Base-by-base conservation (phyloP, 257 asterid species). In the Oldenlandia corymbosa region DNA sequence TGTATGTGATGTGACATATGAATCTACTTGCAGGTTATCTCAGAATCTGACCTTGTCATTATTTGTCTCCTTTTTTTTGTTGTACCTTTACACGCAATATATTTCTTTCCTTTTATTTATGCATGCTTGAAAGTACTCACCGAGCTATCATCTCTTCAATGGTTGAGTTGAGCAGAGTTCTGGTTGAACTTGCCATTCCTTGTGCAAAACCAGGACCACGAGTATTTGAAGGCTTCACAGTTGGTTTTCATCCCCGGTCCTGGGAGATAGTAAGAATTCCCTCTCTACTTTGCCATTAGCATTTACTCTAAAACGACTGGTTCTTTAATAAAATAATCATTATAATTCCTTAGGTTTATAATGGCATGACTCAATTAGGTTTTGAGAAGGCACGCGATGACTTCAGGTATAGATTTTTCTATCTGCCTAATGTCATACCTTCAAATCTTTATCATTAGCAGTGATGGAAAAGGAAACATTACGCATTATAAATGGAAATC, bases 351-450 rank as follows among this genome's bases (percentile, higher is more conserved):
- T 75, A 92, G 98, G 98, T 88, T 53, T 83, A 82, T 49, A 87
- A 92, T 83, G 98, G 98, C 72, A 59, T 92, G 93, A 87, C 98
- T 70, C 98, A 86, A 61, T 58, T 82, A 75, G 98, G 98, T 36
- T 92, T 83, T 78, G 97, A 88, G 76, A 84, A 79, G 81, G 88
- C 83, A 71, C 68, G 83, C 60, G 67, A 69, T 55, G 93, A 88
- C 72, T 92, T 83, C 81, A 84, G 98, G 98, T 92, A 81, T 10
- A 0, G 41, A 39, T 67, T 30, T 75, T 48, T 30, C 17, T 68
- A 34, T 34, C 11, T 24, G 62, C n/a, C 17, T 17, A 23, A 10
- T 31, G 27, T 27, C 46, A 13, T 20, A 10, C 21, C 20, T 26
- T 21, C 18, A 13, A 41, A 4, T 55, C 51, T 45, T 31, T 63